Conservation (phyloP, 2,329 filamentous ascomycete species). For the Fusarium sp. region DNA sequence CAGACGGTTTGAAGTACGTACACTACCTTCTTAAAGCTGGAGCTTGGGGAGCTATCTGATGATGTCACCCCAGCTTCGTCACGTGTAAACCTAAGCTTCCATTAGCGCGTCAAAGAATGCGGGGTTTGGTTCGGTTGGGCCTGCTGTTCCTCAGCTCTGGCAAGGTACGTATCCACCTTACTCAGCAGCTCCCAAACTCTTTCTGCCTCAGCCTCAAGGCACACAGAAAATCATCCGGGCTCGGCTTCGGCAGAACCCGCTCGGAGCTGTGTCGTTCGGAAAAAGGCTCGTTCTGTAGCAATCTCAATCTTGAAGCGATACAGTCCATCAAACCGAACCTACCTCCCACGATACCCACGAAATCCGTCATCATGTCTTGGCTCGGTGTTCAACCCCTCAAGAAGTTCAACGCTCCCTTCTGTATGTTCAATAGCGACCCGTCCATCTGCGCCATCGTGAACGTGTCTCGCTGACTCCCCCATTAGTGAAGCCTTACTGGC, state of each 20-base stretch:
- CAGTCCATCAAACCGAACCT: conserved; percentile 47
- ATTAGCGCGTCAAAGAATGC: conserved; percentile 39
- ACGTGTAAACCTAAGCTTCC: conserved; percentile 26
- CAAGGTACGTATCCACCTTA: conserved; percentile 23
- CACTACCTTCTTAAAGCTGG: conserved; percentile 42
- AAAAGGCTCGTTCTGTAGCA: conserved; percentile 53
- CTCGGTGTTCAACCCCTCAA: conserved; percentile 72
- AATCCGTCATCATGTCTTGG: conserved; percentile 73
- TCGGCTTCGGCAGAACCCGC: conserved; percentile 49
- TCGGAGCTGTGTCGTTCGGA: conserved; percentile 46
- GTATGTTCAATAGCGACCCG: conserved; percentile 65
- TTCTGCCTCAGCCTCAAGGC: conserved; percentile 42
- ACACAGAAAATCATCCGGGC: conserved; percentile 11
- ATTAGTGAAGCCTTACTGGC: conserved; percentile 86
- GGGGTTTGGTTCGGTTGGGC: conserved; percentile 37
- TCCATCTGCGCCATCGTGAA: conserved; percentile 21
- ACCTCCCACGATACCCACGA: conserved; percentile 48
- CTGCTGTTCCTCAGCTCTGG: conserved; percentile 17
- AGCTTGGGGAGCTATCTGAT: conserved; percentile 40
- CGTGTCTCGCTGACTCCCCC: conserved; percentile 41
- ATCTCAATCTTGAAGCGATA: conserved; percentile 43
- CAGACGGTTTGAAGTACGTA: conserved; percentile 36
- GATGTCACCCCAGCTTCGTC: conserved; percentile 40
- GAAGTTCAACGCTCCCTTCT: conserved; percentile 81
- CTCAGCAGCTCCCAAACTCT: background rate